These are phyloP conservation scores for Wickerhamiella kazuoi DNA, from an alignment of 805 yeast genomes.

Conservation along the genomic window DNA sequence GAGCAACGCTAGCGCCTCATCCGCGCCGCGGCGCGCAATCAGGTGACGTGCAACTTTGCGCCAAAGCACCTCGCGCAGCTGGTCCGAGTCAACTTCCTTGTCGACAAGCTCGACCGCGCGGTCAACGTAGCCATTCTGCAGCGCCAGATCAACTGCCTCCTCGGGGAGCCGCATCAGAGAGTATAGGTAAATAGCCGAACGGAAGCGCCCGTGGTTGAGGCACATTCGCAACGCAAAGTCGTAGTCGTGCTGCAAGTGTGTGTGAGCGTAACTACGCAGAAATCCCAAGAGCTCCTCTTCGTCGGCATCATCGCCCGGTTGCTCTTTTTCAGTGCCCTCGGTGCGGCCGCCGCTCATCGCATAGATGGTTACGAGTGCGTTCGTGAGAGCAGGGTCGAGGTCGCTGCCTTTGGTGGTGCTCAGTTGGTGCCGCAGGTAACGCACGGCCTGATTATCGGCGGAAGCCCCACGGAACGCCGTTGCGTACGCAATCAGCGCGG, in stretches of 20 bases:
- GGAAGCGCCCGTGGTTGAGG: constrained; percentile 36
- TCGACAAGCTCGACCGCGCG: constrained; percentile 43
- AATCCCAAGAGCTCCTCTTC: constrained; percentile 35
- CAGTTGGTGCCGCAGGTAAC: constrained; percentile 42
- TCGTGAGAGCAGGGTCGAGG: constrained; percentile 39
- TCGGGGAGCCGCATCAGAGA: constrained; percentile 52
- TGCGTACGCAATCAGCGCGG: constrained; percentile 58
- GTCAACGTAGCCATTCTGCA: constrained; percentile 36
- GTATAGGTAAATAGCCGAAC: constrained; percentile 58
- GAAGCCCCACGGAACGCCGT: constrained; percentile 22
- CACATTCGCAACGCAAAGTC: constrained; percentile 65
- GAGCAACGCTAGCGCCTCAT: constrained; percentile 15
- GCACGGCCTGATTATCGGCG: constrained; percentile 43
- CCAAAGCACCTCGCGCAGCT: constrained; percentile 57
- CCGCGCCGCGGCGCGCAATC: constrained; percentile 18
- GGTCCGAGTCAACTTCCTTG: constrained; percentile 31
- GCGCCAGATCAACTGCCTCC: constrained; percentile 63
- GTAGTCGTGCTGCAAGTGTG: constrained; percentile 26
- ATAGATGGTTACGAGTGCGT: constrained; percentile 50
- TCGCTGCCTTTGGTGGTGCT: constrained; percentile 24
- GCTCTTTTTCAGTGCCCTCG: too few relatives aligned
- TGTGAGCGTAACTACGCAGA: constrained; percentile 28
- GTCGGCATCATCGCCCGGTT: too few relatives aligned
- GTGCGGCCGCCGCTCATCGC: too few relatives aligned
- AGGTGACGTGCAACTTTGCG: constrained; percentile 36